These are phyloP conservation scores for Termitomyces sp. DNA, from an alignment of 768 basidiomycete species.

Conservation along the genomic window DNA sequence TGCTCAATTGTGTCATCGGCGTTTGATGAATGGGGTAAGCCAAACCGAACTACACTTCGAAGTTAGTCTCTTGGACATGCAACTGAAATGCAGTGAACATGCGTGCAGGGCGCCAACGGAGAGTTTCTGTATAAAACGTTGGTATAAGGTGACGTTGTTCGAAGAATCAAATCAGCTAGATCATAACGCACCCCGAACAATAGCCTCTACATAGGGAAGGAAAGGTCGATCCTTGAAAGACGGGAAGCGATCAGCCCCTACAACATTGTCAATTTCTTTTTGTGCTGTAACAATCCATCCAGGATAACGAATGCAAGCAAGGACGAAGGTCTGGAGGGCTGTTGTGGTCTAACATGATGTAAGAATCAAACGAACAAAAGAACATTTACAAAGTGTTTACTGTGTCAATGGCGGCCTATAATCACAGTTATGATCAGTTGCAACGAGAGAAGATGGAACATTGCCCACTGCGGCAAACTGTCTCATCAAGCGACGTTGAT, in stretches of 20 bases:
- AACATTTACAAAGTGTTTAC: neutral
- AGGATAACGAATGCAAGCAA: neutral
- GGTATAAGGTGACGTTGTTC: neutral
- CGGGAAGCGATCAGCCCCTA: neutral
- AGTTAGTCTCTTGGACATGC: neutral
- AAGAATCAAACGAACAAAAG: too few relatives aligned
- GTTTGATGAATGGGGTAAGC: neutral
- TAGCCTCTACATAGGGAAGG: neutral
- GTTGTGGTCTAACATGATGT: too few relatives aligned
- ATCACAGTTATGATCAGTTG: neutral
- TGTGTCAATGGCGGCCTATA: neutral
- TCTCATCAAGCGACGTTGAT: neutral
- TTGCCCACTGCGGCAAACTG: neutral
- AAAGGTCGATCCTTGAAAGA: neutral
- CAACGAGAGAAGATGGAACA: neutral
- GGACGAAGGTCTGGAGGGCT: neutral
- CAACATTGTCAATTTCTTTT: neutral
- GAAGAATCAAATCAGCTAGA: too few relatives aligned
- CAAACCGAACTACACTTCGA: neutral
- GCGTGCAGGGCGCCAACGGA: neutral
- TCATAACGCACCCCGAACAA: neutral
- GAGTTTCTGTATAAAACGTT: neutral
- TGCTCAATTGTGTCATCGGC: neutral
- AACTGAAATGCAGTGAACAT: neutral
- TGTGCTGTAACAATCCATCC: neutral